Evolutionary conservation across 306 rosid genomes (phyloP).

Genomic region (Lathyrus aphaca): DNA sequence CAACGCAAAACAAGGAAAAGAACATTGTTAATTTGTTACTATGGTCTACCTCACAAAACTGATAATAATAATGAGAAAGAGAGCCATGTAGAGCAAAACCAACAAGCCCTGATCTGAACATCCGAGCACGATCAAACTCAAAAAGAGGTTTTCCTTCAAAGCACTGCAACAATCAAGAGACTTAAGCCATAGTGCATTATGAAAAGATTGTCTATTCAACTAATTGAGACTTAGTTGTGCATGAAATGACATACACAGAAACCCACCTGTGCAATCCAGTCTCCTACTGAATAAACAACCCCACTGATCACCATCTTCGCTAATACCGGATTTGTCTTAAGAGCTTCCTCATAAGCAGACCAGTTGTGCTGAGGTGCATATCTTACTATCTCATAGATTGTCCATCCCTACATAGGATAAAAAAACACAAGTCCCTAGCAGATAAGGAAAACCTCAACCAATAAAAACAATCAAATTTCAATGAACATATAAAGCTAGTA

Average conservation of each 20-base stretch:
- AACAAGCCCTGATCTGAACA: constrained; percentile 93
- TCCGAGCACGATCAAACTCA: constrained; percentile 86
- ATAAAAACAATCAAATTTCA: constrained; percentile 3
- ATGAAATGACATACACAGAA: constrained; percentile 14
- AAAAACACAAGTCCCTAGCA: constrained; percentile 28
- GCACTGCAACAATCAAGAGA: constrained; percentile 61
- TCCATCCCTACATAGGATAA: constrained; percentile 73
- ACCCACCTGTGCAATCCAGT: constrained; percentile 96
- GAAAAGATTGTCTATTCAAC: constrained; percentile 4
- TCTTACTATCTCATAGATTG: constrained; percentile 82
- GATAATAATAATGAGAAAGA: constrained; percentile 92
- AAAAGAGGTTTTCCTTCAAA: constrained; percentile 92
- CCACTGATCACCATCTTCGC: constrained; percentile 99
- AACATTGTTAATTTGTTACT: not conserved
- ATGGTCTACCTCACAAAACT: constrained; percentile 80
- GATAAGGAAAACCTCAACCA: constrained; percentile 19
- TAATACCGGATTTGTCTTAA: constrained; percentile 86
- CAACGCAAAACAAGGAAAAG: constrained; percentile 18
- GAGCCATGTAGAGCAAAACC: constrained; percentile 98
- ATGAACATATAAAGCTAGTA: not conserved
- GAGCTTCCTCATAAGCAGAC: constrained; percentile 96
- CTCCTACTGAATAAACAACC: constrained; percentile 89
- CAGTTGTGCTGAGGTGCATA: constrained; percentile 97
- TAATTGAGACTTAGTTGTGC: constrained; percentile 11
- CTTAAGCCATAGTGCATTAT: not conserved